Evolutionary conservation across 1,284 basidiomycete species (phyloP).

Genomic region (Moesziomyces antarcticus): DNA sequence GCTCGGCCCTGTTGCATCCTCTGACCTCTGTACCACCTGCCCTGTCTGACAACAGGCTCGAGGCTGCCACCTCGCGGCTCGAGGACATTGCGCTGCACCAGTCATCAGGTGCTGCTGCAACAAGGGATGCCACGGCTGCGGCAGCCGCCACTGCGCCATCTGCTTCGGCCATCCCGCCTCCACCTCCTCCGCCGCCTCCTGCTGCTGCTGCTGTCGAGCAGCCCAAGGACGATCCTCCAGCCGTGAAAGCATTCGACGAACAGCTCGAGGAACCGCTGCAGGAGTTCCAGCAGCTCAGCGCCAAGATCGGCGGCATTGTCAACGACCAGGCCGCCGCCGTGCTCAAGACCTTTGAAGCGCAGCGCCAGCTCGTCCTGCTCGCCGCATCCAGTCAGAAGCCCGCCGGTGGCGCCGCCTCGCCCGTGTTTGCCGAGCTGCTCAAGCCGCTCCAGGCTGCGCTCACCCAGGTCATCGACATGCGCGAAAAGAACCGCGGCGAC

Average conservation of each 20-base stretch:
- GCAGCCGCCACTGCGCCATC: slow-evolving; percentile 26
- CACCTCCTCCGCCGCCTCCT: slow-evolving; percentile 2
- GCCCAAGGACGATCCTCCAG: slow-evolving; percentile 71
- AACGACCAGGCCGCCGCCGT: slow-evolving; percentile 76
- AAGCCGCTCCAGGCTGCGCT: slow-evolving; percentile 80
- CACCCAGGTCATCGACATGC: slow-evolving; percentile 79
- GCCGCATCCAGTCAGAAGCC: slow-evolving; percentile 80
- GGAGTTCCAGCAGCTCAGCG: slow-evolving; percentile 80
- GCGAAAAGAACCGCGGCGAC: slow-evolving; percentile 84
- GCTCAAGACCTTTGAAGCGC: slow-evolving; percentile 76
- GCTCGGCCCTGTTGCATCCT: neutral
- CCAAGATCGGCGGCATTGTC: slow-evolving; percentile 78
- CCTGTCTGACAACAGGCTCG: slow-evolving; percentile 64
- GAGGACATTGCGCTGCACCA: slow-evolving; percentile 82
- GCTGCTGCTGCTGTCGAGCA: slow-evolving; percentile 27
- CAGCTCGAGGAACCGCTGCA: slow-evolving; percentile 78
- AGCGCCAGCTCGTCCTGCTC: slow-evolving; percentile 77
- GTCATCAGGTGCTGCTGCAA: slow-evolving; percentile 17
- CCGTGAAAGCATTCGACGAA: slow-evolving; percentile 80
- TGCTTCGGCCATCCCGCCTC: slow-evolving; percentile 25
- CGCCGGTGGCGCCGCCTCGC: slow-evolving; percentile 73
- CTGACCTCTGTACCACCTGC: slow-evolving; percentile 4
- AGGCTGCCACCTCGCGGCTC: slow-evolving; percentile 92
- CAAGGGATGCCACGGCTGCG: slow-evolving; percentile 23
- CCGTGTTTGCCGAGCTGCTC: slow-evolving; percentile 75